Evolutionary conservation across 495 filamentous ascomycete species (phyloP).

Genomic region (Endocarpon pusillum): DNA sequence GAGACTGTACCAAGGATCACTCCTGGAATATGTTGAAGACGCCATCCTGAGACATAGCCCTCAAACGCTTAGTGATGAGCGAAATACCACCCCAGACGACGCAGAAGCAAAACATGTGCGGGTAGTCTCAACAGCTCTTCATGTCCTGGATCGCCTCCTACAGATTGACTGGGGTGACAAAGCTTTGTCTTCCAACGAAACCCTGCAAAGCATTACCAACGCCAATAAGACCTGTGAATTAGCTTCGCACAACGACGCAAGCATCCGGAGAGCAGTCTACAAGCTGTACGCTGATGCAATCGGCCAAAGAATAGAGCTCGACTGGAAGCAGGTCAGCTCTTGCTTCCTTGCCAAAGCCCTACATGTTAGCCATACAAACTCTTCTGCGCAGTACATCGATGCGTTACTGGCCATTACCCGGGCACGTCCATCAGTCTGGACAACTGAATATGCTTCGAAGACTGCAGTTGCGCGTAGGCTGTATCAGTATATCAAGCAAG

Average conservation of each 20-base stretch:
- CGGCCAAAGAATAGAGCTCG: too few relatives aligned
- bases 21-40: constrained; percentile 64
- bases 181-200: constrained; percentile 9
- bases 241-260: constrained; percentile 44
- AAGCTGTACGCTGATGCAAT: constrained; percentile 45
- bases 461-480: constrained; percentile 46
- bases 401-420: constrained; percentile 44
- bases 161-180: too few relatives aligned
- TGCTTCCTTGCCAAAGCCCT: constrained; percentile 53
- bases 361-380: constrained; percentile 48
- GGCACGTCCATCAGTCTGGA: constrained; percentile 56
- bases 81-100: constrained; percentile 69
- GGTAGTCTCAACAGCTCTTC: constrained; percentile 45
- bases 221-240: constrained; percentile 61
- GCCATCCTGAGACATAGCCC: constrained; percentile 60
- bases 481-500: constrained; percentile 58
- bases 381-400: constrained; percentile 49
- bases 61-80: constrained; percentile 72
- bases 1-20: constrained; percentile 54
- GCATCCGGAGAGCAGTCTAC: constrained; percentile 53
- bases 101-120: constrained; percentile 66
- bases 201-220: constrained; percentile 26
- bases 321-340: constrained; percentile 45
- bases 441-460: constrained; percentile 45
- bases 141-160: constrained; percentile 28